These are phyloP conservation scores for Amphichorda felina DNA, from an alignment of 2,329 filamentous ascomycete species.

Conservation along the genomic window DNA sequence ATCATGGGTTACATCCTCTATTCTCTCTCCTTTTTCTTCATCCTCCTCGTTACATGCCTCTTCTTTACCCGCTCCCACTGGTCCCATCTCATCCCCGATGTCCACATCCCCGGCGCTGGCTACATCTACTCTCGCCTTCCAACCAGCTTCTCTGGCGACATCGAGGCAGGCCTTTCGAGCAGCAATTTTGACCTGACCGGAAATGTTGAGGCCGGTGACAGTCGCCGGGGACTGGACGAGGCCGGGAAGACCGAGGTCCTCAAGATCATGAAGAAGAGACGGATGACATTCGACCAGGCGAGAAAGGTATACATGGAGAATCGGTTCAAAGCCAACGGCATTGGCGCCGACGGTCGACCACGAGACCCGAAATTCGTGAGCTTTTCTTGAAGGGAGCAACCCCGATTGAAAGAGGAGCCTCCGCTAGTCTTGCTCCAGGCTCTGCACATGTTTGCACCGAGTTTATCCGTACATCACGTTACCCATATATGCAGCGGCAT, in stretches of 20 bases:
- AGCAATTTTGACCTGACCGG: slow-evolving; percentile 69
- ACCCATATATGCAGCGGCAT: background rate
- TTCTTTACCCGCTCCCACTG: slow-evolving; percentile 74
- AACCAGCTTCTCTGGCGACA: slow-evolving; percentile 66
- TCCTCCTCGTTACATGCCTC: slow-evolving; percentile 61
- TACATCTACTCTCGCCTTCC: slow-evolving; percentile 72
- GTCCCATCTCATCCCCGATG: slow-evolving; percentile 56
- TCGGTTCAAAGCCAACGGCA: slow-evolving; percentile 75
- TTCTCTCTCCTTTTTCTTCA: slow-evolving; percentile 57
- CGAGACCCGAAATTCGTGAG: slow-evolving; percentile 92
- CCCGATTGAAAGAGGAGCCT: too few relatives aligned
- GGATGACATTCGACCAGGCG: slow-evolving; percentile 83
- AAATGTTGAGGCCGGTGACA: slow-evolving; percentile 73
- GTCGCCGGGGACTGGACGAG: slow-evolving; percentile 69
- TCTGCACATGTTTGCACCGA: too few relatives aligned
- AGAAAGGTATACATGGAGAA: slow-evolving; percentile 77
- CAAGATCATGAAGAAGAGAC: slow-evolving; percentile 78
- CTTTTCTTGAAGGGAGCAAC: slow-evolving; percentile 46
- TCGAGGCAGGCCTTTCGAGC: slow-evolving; percentile 77
- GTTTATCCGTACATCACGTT: too few relatives aligned
- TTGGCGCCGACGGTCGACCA: slow-evolving; percentile 77
- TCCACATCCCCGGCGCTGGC: slow-evolving; percentile 37
- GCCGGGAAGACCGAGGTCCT: slow-evolving; percentile 71
- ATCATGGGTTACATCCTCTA: slow-evolving; percentile 74
- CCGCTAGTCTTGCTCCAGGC: too few relatives aligned